These are phyloP conservation scores for Linum usitatissimum DNA, from an alignment of 345 rosid species.

Conservation along the genomic window DNA sequence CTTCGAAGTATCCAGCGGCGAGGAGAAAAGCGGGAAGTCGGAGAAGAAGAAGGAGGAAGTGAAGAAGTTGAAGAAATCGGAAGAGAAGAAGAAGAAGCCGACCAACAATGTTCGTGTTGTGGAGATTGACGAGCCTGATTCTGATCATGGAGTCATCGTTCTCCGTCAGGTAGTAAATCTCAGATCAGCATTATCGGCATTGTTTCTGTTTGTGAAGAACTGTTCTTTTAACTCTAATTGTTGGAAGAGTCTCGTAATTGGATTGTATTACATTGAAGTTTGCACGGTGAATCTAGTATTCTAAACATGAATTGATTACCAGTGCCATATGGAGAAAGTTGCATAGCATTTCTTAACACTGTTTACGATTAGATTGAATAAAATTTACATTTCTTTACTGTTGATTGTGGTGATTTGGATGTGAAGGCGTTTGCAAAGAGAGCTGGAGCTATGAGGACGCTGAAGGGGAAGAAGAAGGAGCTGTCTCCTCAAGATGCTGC, in stretches of 20 bases:
- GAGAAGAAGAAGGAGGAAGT: conserved; percentile 22
- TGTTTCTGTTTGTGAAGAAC: too few species aligned
- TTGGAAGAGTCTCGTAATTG: too few species aligned
- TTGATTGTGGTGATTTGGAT: background rate
- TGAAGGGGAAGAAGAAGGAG: conserved; percentile 72
- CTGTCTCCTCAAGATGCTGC: conserved; percentile 73
- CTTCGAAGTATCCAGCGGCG: conserved; percentile 45
- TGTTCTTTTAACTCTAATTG: too few species aligned
- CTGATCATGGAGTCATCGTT: conserved; percentile 37
- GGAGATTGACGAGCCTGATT: conserved; percentile 45
- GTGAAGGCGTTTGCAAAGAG: conserved; percentile 72
- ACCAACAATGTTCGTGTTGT: conserved; percentile 37
- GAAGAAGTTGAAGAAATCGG: conserved; percentile 16
- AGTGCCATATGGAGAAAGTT: too few species aligned
- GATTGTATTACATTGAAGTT: too few species aligned
- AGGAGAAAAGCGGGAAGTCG: conserved; percentile 27
- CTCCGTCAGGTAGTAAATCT: conserved; percentile 44
- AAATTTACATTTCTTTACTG: background rate
- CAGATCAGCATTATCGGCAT: too few species aligned
- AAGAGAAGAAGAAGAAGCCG: conserved; percentile 23
- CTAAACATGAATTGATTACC: too few species aligned
- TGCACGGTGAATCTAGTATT: too few species aligned
- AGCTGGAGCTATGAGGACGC: conserved; percentile 35
- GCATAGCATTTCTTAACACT: too few species aligned
- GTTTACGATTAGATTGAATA: background rate